phyloP scores from a whole-genome alignment of 306 rosid genomes.

The Vigna hirtella region DNA sequence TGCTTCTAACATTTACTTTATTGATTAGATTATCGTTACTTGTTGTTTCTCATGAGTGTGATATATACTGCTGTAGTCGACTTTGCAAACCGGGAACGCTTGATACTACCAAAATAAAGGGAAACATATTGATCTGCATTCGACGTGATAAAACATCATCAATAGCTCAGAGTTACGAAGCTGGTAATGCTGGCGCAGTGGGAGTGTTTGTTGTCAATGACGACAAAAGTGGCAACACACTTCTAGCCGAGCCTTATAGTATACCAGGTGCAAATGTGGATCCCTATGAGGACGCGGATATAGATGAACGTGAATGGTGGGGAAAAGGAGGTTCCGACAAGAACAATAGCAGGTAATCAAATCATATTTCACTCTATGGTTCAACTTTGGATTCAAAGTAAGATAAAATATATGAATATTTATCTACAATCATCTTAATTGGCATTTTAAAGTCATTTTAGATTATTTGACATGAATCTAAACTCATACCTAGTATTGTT shows the following conservation, averaged over 20 bases:
- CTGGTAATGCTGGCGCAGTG: constrained; percentile 60
- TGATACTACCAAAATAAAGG: constrained; percentile 48
- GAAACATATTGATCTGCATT: constrained; percentile 55
- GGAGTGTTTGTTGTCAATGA: constrained; percentile 63
- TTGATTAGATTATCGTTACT: neutral
- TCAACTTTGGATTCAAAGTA: neutral
- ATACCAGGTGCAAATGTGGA: constrained; percentile 52
- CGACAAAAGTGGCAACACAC: constrained; percentile 30
- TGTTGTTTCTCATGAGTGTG: neutral
- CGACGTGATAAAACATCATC: constrained; percentile 47
- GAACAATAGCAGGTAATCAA: constrained; percentile 54
- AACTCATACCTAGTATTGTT: neutral
- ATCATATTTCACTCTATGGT: neutral
- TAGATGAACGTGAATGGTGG: constrained; percentile 36
- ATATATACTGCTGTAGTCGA: constrained; percentile 33
- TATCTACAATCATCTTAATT: neutral
- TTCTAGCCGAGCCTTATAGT: constrained; percentile 59
- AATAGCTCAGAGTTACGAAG: constrained; percentile 49
- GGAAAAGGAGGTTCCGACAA: constrained; percentile 47
- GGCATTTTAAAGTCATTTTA: neutral
- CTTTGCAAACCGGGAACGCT: constrained; percentile 46
- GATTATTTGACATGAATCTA: neutral
- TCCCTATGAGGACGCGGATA: neutral
- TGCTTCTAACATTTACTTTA: neutral
- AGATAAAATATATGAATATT: neutral